Base-by-base conservation (phyloP, 2,329 filamentous ascomycete species). In the Reticulascus tulasneorum region DNA sequence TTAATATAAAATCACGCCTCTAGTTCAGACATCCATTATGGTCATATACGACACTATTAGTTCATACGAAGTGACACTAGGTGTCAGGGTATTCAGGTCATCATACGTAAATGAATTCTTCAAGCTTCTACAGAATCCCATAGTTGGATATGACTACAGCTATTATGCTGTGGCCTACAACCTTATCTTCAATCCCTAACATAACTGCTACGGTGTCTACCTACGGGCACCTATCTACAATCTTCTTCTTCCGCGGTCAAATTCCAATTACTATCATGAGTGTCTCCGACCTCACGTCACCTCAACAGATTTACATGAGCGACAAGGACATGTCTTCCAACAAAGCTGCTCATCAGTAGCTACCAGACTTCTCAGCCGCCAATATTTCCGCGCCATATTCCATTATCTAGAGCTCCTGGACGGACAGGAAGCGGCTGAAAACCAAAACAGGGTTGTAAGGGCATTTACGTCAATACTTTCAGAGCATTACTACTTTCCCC, bases 401-500 rank as follows among this genome's bases (percentile, higher is more conserved):
- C 6, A 45, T 48, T 7, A 22, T 34, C 11, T 15, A 48, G 25
- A 44, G 29, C 21, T 51, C 49, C 33, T 49, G 45, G 45, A 33
- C 18, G 4, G 33, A 38, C 6, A 25, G 35, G 13, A 18, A 30
- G 1, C 30, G 29, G 18, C 35, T 50, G 1, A 3, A 10, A 2
- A 33, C 35, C 20, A 20, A 28, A 9, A 30, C 35, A 10, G 38
- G 37, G 4, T 37, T 30, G 1, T 43, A 47, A 17, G 44, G 49
- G 6, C 29, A 41, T 13, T 33, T 52, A 5, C 11, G 19, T 6
- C 47, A 52, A 23, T 48, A 41, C 39, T 48, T 52, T 28, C 44
- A 48, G 19, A 46, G 47, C 29, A 39, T 52, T 15, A 36, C 7
- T 46, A 23, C 5, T 52, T 49, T 20, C 49, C 48, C 1, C 42